These are phyloP conservation scores for Fusarium subtropicale DNA, from an alignment of 2,329 filamentous ascomycete species.

Conservation along the genomic window DNA sequence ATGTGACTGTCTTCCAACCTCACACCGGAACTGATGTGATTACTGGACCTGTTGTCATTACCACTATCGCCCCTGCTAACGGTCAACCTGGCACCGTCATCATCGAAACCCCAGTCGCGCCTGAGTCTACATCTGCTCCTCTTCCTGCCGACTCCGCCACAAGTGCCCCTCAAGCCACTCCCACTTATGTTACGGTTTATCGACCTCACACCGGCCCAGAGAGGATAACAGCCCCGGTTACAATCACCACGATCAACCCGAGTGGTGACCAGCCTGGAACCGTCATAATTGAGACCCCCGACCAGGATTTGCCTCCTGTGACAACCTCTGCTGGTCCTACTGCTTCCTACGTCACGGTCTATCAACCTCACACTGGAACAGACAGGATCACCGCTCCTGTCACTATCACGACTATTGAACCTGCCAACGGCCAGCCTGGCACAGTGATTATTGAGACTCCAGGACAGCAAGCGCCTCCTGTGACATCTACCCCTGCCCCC, in stretches of 20 bases:
- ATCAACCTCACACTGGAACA: conserved; percentile 19
- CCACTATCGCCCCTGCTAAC: conserved; percentile 18
- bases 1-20: conserved; percentile 27
- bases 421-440: conserved; percentile 17
- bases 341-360: conserved; percentile 28
- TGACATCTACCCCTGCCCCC: conserved; percentile 13
- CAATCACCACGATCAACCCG: conserved; percentile 23
- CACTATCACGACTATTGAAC: conserved; percentile 32
- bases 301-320: conserved; percentile 18
- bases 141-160: conserved; percentile 1
- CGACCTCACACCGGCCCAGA: conserved; percentile 25
- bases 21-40: conserved; percentile 22
- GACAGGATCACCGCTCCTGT: conserved; percentile 21
- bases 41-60: conserved; percentile 20
- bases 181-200: conserved; percentile 33
- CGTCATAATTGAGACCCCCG: conserved; percentile 32
- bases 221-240: conserved; percentile 20
- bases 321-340: conserved; percentile 22
- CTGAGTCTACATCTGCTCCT: conserved; percentile 3
- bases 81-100: conserved; percentile 29
- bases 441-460: conserved; percentile 37
- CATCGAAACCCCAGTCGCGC: conserved; percentile 24
- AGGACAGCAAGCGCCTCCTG: conserved; percentile 24
- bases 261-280: conserved; percentile 27
- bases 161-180: background rate